phyloP scores from a whole-genome alignment of 2,329 filamentous ascomycete genomes.

The Aspergillus costaricaensis region DNA sequence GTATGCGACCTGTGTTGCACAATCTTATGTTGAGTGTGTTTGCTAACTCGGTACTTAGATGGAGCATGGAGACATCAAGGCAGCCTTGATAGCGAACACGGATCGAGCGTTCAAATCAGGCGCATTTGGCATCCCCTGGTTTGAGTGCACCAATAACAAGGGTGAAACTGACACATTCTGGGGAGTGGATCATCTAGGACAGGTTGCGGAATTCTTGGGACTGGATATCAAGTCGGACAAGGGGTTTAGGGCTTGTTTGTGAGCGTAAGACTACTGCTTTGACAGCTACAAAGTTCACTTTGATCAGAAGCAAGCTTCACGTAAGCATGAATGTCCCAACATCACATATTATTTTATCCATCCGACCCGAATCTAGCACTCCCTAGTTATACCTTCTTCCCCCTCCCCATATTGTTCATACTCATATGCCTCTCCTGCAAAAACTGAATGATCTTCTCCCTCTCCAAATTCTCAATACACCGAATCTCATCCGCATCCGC shows the following conservation, averaged over 20 bases:
- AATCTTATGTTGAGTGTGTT: not conserved
- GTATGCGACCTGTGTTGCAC: conserved; percentile 29
- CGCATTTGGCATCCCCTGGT: conserved; percentile 64
- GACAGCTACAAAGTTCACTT: not conserved
- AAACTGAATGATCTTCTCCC: conserved; percentile 36
- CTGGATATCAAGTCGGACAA: conserved; percentile 43
- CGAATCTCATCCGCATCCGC: conserved; percentile 23
- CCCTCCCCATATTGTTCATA: not conserved
- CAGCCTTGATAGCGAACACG: conserved; percentile 51
- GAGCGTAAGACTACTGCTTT: not conserved
- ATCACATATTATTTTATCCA: not conserved
- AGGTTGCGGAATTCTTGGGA: conserved; percentile 55
- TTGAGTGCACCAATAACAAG: conserved; percentile 56
- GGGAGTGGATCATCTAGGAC: conserved; percentile 63
- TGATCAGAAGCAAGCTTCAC: not conserved
- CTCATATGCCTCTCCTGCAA: conserved; percentile 35
- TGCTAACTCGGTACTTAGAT: conserved; percentile 20
- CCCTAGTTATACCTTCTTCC: not conserved
- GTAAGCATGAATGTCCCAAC: not conserved
- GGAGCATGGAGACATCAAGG: conserved; percentile 48
- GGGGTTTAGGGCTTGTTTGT: conserved; percentile 35
- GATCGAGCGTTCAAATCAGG: conserved; percentile 54
- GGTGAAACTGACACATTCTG: conserved; percentile 59
- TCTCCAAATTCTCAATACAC: conserved; percentile 31
- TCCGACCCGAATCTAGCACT: too few relatives aligned